These are phyloP conservation scores for Bimuria novae-zelandiae DNA, from an alignment of 2,329 filamentous ascomycete genomes.

Conservation along the genomic window DNA sequence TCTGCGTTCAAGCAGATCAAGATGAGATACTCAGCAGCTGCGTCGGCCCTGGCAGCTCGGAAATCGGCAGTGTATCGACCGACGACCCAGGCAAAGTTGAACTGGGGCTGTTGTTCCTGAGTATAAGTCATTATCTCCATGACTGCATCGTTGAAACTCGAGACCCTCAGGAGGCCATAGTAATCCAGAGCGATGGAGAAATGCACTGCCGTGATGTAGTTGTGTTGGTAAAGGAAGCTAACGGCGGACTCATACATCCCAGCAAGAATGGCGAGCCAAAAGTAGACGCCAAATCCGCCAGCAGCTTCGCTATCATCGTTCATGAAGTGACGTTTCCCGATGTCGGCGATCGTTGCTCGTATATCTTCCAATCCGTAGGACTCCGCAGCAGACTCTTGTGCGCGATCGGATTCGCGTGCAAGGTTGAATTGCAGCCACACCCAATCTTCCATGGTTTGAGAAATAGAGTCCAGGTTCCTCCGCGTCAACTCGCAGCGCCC, in stretches of 20 bases:
- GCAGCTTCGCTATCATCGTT: conserved; percentile 78
- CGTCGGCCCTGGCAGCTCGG: conserved; percentile 83
- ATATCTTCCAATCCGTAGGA: conserved; percentile 69
- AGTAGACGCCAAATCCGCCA: conserved; percentile 85
- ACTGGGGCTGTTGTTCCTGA: conserved; percentile 73
- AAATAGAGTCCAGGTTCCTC: conserved; percentile 62
- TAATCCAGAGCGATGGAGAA: conserved; percentile 86
- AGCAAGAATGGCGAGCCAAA: conserved; percentile 86
- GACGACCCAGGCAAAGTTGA: conserved; percentile 92
- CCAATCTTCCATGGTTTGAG: conserved; percentile 67
- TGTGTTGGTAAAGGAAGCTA: conserved; percentile 87
- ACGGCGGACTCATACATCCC: conserved; percentile 95
- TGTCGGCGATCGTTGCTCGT: conserved; percentile 80
- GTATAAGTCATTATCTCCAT: conserved; percentile 71
- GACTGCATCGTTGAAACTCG: conserved; percentile 70
- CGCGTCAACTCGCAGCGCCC: conserved; percentile 71
- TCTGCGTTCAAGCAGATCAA: conserved; percentile 92
- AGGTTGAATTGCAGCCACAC: conserved; percentile 69
- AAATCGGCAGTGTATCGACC: conserved; percentile 97
- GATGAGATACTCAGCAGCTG: conserved; percentile 90
- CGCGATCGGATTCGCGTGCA: conserved; percentile 64
- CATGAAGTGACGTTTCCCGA: conserved; percentile 88
- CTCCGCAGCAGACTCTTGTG: conserved; percentile 65
- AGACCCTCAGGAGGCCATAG: conserved; percentile 70
- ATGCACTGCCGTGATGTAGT: conserved; percentile 91